Evolutionary conservation across 2,329 filamentous ascomycete species (phyloP).

Genomic region (Penicillium glabrum): DNA sequence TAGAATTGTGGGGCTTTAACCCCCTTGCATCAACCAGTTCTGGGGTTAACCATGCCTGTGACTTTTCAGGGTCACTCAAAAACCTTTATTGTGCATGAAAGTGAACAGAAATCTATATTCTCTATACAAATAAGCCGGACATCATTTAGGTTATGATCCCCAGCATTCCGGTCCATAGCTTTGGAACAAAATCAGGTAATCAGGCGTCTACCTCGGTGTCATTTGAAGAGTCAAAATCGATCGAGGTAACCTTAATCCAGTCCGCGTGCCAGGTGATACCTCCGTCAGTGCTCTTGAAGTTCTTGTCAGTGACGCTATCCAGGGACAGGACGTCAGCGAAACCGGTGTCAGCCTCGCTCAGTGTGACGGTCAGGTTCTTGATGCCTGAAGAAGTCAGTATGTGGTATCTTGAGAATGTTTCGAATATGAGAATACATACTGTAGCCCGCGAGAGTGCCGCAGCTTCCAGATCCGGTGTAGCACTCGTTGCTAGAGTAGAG

Average conservation of each 20-base stretch:
- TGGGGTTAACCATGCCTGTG: not conserved
- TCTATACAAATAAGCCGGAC: not conserved
- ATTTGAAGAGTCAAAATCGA: constrained; percentile 3
- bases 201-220: not conserved
- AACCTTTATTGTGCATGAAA: not conserved
- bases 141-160: not conserved
- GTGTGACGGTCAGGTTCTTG: constrained; percentile 18
- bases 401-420: not conserved
- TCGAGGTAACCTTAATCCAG: not conserved
- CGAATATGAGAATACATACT: constrained; percentile 7
- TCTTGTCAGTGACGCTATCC: constrained; percentile 11
- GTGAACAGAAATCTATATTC: not conserved
- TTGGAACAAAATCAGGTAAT: not conserved
- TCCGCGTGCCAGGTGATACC: constrained; percentile 18
- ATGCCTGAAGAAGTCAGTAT: constrained; percentile 4
- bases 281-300: constrained; percentile 12
- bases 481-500: constrained; percentile 22
- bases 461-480: constrained; percentile 21
- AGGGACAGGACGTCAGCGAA: constrained; percentile 13
- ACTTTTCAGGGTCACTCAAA: not conserved
- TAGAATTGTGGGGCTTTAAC: not conserved
- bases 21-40: not conserved
- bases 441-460: constrained; percentile 14
- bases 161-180: not conserved
- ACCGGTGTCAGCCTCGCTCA: constrained; percentile 12